phyloP scores from a whole-genome alignment of 208 protist genomes.

The Phytomonas serpens region DNA sequence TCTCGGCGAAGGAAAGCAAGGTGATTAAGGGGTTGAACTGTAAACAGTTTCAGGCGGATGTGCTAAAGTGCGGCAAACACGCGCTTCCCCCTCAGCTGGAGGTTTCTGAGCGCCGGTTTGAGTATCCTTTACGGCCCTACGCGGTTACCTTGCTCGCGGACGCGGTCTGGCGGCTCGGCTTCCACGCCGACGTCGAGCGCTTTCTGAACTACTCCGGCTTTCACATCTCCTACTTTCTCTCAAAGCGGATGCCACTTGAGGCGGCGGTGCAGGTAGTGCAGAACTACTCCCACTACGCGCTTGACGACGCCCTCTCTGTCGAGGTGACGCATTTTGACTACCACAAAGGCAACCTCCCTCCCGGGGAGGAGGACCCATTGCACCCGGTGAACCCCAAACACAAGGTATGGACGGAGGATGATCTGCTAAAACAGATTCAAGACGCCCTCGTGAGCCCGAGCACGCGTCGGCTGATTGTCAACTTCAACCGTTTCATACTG shows the following conservation, averaged over 20 bases:
- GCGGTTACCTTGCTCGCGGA: constrained; percentile 82
- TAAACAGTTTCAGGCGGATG: constrained; percentile 41
- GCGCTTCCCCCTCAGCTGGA: constrained; percentile 45
- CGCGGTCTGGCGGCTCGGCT: constrained; percentile 69
- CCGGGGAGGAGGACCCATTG: constrained; percentile 13
- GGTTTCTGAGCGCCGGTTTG: constrained; percentile 49
- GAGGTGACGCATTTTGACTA: constrained; percentile 61
- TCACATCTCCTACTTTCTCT: constrained; percentile 85
- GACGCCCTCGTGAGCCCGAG: constrained; percentile 31
- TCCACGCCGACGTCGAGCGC: constrained; percentile 64
- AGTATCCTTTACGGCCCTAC: constrained; percentile 78
- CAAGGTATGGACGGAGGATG: constrained; percentile 30
- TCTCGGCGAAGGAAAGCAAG: constrained; percentile 61
- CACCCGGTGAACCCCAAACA: constrained; percentile 17
- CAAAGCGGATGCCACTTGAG: constrained; percentile 66
- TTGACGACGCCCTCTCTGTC: constrained; percentile 58
- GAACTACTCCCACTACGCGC: constrained; percentile 75
- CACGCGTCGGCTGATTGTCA: constrained; percentile 60
- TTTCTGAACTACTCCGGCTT: constrained; percentile 83
- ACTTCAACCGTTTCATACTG: constrained; percentile 59
- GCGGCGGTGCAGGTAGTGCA: constrained; percentile 50
- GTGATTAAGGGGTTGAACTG: constrained; percentile 55
- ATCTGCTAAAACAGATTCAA: constrained; percentile 42
- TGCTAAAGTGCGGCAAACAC: constrained; percentile 52
- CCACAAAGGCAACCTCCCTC: constrained; percentile 24